Base-by-base conservation (phyloP, 2,329 filamentous ascomycete species). In the Cryphonectria parasitica region DNA sequence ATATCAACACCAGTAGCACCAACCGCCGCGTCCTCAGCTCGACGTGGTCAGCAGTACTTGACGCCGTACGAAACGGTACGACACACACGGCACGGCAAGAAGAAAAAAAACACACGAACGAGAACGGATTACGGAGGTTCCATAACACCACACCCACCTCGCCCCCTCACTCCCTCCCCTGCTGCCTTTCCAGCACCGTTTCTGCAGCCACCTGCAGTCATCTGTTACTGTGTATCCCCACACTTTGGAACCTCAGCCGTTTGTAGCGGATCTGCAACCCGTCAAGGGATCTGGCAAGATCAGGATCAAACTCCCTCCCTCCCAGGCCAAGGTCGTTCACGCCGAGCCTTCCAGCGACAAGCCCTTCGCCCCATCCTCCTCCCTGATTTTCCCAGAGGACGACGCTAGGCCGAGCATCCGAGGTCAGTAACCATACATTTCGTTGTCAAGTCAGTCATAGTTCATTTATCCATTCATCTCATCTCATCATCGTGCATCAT, bases 231-330 rank as follows among this genome's bases (percentile, higher is more conserved):
- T 58, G 66, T 45, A 68, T 68, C 60, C 58, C 28, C 49, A 54
- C 58, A 11, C 58, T 41, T 58, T 58, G 54, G 25, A 58, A 31
- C 54, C 54, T 58, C 52, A 58, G 58, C 34, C 58, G 34, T 49
- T 67, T 65, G 61, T 45, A 60, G 62, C 62, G 63, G 67, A 69
- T 69, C 56, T 65, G 63, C 56, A 61, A 36, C 58, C 41, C 62
- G 52, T 66, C 62, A 65, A 64, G 31, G 56, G 28, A 65, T 56
- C 54, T 62, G 58, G 31, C 69, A 70, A 66, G 65, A 61, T 49
- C 65, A 67, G 54, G 65, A 67, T 67, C 65, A 60, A 36, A 39
- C 11, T 56, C 43, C n/a, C 54, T 28, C 49, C 64, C 39, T n/a
- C 19, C 49, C 36, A 60, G 36, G 11, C 28, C 36, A 43, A 66